A percentile compares a stretch with the other conserved stretches of the same genome.
These are phyloP conservation scores for Byssoonygena ceratinophila DNA, from an alignment of 2,329 filamentous ascomycete genomes.

Conservation along the genomic window DNA sequence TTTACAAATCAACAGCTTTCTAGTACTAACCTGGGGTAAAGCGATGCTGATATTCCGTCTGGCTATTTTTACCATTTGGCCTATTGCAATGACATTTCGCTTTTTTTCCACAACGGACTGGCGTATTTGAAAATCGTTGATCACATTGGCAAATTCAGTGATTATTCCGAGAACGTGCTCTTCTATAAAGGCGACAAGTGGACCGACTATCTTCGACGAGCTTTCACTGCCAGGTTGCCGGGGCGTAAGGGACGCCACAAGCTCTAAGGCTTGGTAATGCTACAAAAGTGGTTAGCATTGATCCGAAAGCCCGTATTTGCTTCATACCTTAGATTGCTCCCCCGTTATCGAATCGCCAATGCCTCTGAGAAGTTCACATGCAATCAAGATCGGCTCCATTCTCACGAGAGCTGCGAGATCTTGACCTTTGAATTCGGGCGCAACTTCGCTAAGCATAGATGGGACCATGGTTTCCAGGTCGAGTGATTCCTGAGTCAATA, in stretches of 20 bases:
- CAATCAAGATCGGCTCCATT: constrained; percentile 62
- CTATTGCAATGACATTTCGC: constrained; percentile 69
- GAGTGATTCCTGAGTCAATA: constrained; percentile 50
- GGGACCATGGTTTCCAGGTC: constrained; percentile 60
- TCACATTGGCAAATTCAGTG: constrained; percentile 63
- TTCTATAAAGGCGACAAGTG: constrained; percentile 66
- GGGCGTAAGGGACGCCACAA: constrained; percentile 43
- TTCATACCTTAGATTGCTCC: constrained; percentile 47
- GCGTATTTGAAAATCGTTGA: constrained; percentile 56
- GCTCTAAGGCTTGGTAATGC: constrained; percentile 43
- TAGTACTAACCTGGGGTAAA: constrained; percentile 61
- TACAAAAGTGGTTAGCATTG: constrained; percentile 21
- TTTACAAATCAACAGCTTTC: background rate
- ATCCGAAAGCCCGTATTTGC: background rate
- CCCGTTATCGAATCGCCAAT: constrained; percentile 55
- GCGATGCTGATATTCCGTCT: constrained; percentile 64
- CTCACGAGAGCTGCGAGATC: constrained; percentile 60
- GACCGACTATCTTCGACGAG: constrained; percentile 43
- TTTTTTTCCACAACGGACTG: constrained; percentile 58
- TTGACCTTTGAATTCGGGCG: constrained; percentile 56
- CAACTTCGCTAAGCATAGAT: constrained; percentile 56
- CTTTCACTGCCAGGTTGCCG: constrained; percentile 39
- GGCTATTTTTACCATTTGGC: constrained; percentile 73
- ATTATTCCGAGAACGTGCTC: constrained; percentile 79
- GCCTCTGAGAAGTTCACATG: constrained; percentile 71